phyloP scores from a whole-genome alignment of 2,329 filamentous ascomycete species.

The Aspergillus novofumigatus region DNA sequence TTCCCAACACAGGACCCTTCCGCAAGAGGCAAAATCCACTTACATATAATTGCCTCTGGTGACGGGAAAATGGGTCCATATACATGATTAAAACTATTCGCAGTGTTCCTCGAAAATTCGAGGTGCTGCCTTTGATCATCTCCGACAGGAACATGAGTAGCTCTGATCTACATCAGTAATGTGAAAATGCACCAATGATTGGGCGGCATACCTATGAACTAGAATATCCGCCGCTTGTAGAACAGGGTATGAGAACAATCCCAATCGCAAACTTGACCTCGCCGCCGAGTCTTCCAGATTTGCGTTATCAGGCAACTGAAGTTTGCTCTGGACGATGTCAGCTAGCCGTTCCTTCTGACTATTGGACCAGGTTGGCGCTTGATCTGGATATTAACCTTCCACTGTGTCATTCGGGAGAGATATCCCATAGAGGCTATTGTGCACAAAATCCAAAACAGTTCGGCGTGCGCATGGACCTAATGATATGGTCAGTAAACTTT shows the following conservation, averaged over 20 bases:
- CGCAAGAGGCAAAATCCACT: slow-evolving; percentile 2
- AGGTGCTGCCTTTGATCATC: slow-evolving; percentile 92
- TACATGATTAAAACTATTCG: slow-evolving; percentile 77
- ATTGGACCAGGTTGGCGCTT: background rate
- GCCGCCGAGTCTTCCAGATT: slow-evolving; percentile 54
- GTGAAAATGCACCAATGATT: background rate
- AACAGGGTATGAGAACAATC: slow-evolving; percentile 93
- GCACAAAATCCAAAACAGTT: slow-evolving; percentile 96
- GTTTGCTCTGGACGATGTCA: slow-evolving; percentile 59
- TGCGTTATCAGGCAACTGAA: slow-evolving; percentile 59
- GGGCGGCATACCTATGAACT: slow-evolving; percentile 61
- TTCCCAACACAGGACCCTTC: background rate
- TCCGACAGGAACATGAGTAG: slow-evolving; percentile 95
- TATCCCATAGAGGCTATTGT: slow-evolving; percentile 90
- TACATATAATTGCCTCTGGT: slow-evolving; percentile 71
- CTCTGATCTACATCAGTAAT: slow-evolving; percentile 44
- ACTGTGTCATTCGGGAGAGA: slow-evolving; percentile 97
- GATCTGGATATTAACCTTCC: slow-evolving; percentile 64
- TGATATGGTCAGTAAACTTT: slow-evolving; percentile 4
- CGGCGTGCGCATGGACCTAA: slow-evolving; percentile 71
- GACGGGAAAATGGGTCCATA: slow-evolving; percentile 61
- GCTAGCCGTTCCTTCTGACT: background rate
- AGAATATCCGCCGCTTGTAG: slow-evolving; percentile 93
- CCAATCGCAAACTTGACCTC: slow-evolving; percentile 69
- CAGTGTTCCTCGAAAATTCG: slow-evolving; percentile 84